Base-by-base conservation (phyloP, 768 basidiomycete species). In the Pleurotus platypus region DNA sequence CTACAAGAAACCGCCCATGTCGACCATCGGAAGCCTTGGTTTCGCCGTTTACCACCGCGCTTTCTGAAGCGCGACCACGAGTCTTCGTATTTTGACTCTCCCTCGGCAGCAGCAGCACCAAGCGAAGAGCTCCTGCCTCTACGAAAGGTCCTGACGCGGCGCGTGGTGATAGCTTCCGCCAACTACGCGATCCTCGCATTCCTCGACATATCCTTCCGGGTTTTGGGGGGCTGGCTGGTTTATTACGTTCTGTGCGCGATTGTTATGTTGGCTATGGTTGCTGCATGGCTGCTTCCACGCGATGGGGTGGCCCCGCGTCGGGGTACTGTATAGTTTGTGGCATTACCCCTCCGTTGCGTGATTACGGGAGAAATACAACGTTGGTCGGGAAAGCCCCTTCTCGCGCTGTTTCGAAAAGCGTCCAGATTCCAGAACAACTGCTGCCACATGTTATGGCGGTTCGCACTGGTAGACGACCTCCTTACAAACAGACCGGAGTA, bases 161-260 rank as follows among this genome's bases (percentile, higher is more conserved):
- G 76, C 13, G 84, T 91, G 5, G 63, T 89, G 40, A 69, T 89
- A 39, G 83, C 88, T 1, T 79, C 85, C 16, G 75, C 78, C 39
- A 90, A 89, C 66, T 91, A 90, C 68, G 82, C 80, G 12, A 66
- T 75, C 8, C 77, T 92, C 24, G 82, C 88, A 3, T 75, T 89
- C 40, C 65, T 87, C 42, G 64, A 76, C 57, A 67, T 71, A 39
- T 38, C 50, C 7, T 42, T 53, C 16, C 67, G 76, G 38, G 74
- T 80, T 58, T 66, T 85, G 42, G 80, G 78, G 5, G 86, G 86
- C 2, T 68, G 76, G 56, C 67, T 87, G 18, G 86, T 86, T 6
- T 86, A 89, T 61, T 73, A 70, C 57, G 63, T 73, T 43, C 67
- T 79, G 12, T 62, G 75, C 15, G 58, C 57, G 0, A 47, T 72